Evolutionary conservation across 1,139 yeast species (phyloP), one percentile per base, ranked within the genome.

Genomic region (Yamadazyma jaroonii): DNA sequence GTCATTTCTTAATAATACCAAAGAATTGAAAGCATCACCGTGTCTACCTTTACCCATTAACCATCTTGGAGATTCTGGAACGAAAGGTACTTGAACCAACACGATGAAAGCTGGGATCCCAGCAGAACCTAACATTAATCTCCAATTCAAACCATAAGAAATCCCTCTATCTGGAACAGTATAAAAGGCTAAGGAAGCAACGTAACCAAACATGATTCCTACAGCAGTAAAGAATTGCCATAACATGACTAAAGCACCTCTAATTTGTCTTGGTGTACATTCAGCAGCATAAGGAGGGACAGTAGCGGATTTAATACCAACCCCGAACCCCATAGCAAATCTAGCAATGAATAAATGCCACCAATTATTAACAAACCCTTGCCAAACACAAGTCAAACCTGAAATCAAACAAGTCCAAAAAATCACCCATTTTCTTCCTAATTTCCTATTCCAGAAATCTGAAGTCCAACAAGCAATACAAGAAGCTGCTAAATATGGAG

Each of bases 211-310:
- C 80, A 84, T 83, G 52, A 86, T 85, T 53, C 95, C 95, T 44
- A 83, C 81, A 6, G 95, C 95, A 8, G 95, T 86, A 74, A 85
- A 85, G 59, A 84, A 76, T 63, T 86, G 95, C 95, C 95, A 86
- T 68, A 82, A 75, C 92, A 85, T 85, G 36, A 85, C 89, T 45
- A 86, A 64, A 4, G 89, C 79, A 44, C 95, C 95, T 55, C 95
- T 73, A 45, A 85, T 79, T 25, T 73, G 72, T 29, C 84, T 79
- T 2, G 95, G 95, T 5, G 88, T 69, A 57, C 89, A 81, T 56
- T 86, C 95, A 9, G 94, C 89, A 28, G 89, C 74, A 52, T 81
- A 84, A 12, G 87, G 86, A 12, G 95, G 94, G 9, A 84, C 88
- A 15, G 94, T 84, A 7, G 92, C 83, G 13, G 87, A 79, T 56